Conservation (phyloP, 805 yeast species). For the Ogataea degrootiae region DNA sequence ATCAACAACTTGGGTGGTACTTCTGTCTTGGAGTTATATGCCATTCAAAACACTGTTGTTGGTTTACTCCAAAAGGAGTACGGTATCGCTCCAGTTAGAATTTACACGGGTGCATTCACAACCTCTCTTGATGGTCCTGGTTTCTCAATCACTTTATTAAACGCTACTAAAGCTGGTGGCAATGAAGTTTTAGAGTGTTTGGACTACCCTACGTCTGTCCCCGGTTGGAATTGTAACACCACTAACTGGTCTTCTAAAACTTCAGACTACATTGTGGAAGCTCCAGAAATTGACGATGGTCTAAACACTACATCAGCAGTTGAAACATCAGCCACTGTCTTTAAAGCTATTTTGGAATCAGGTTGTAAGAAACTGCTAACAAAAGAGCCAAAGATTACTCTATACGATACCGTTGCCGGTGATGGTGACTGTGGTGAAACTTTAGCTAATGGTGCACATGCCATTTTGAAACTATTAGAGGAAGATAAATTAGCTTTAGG, state of each 20-base stretch:
- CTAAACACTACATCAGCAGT: slow-evolving; percentile 19
- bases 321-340: slow-evolving; percentile 26
- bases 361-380: slow-evolving; percentile 51
- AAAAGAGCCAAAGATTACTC: slow-evolving; percentile 81
- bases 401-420: slow-evolving; percentile 84
- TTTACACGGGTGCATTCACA: slow-evolving; percentile 73
- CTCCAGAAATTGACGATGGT: slow-evolving; percentile 30
- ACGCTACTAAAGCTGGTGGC: slow-evolving; percentile 52
- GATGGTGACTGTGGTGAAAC: slow-evolving; percentile 98
- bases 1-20: slow-evolving; percentile 90
- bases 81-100: slow-evolving; percentile 58
- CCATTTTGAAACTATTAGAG: slow-evolving; percentile 52
- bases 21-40: slow-evolving; percentile 71
- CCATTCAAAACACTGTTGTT: slow-evolving; percentile 59
- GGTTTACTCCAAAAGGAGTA: slow-evolving; percentile 48
- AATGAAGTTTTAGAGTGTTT: slow-evolving; percentile 46
- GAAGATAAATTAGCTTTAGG: slow-evolving; percentile 31
- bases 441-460: slow-evolving; percentile 74
- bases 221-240: slow-evolving; percentile 68
- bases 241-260: slow-evolving; percentile 23
- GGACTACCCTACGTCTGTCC: slow-evolving; percentile 71
- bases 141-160: slow-evolving; percentile 77
- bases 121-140: slow-evolving; percentile 93
- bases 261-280: slow-evolving; percentile 24
- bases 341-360: slow-evolving; percentile 34